Conservation (phyloP, 73 alveolate species). For the Paraurostyla sp. region DNA sequence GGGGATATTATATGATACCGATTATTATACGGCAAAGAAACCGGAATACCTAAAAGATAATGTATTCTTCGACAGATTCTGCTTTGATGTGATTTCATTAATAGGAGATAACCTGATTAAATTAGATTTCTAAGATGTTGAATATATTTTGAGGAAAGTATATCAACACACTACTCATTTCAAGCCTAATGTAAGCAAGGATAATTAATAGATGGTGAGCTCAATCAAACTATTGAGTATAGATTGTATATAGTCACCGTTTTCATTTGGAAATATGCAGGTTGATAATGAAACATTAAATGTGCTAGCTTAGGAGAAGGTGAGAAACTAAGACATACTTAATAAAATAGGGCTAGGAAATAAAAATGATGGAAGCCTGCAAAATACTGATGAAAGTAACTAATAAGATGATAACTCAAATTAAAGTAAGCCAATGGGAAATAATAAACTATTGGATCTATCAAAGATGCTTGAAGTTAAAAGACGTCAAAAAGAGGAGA, state of each 20-base stretch:
- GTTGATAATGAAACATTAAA: neutral
- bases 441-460: neutral
- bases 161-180: constrained; percentile 28
- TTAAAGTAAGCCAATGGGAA: too few species aligned
- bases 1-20: constrained; percentile 27
- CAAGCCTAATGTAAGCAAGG: too few species aligned
- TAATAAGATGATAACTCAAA: too few species aligned
- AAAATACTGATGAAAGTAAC: neutral
- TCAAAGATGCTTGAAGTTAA: neutral
- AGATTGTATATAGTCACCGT: neutral
- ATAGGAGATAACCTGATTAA: constrained; percentile 15
- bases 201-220: too few species aligned
- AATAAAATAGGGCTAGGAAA: neutral
- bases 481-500: neutral
- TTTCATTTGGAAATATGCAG: neutral
- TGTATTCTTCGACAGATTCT: constrained; percentile 43
- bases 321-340: neutral
- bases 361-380: neutral
- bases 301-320: neutral
- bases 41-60: constrained; percentile 11
- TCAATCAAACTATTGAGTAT: neutral
- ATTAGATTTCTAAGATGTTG: constrained; percentile 17
- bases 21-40: constrained; percentile 33
- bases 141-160: constrained; percentile 14
- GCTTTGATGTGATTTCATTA: constrained; percentile 55